phyloP scores from a whole-genome alignment of 768 basidiomycete genomes.

The Suillus lakei region DNA sequence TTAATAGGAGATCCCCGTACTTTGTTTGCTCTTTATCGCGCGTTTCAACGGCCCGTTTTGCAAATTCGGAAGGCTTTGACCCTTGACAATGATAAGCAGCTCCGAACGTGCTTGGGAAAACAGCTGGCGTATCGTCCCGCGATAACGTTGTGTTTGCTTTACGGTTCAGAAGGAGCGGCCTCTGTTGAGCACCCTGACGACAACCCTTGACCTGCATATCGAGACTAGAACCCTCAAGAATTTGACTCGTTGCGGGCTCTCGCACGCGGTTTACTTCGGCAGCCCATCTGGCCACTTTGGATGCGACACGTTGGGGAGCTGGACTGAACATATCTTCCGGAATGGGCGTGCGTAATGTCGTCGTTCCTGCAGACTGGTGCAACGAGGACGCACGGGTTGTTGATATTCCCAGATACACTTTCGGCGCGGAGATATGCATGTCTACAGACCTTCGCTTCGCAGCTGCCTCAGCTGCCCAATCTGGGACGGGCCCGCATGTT shows the following conservation, averaged over 20 bases:
- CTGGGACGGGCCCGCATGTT: background rate
- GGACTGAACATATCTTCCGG: background rate
- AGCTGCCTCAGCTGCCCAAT: conserved; percentile 2
- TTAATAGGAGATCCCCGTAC: background rate
- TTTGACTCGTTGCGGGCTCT: background rate
- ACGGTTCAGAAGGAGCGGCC: conserved; percentile 1
- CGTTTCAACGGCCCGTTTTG: conserved; percentile 2
- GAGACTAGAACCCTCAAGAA: conserved; percentile 4
- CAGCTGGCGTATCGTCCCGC: background rate
- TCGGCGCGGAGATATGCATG: background rate
- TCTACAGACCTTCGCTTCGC: background rate
- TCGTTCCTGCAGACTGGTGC: background rate
- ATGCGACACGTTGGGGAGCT: background rate
- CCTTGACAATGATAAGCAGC: background rate
- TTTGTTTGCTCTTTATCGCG: background rate
- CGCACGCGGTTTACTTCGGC: conserved; percentile 1
- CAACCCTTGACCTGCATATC: background rate
- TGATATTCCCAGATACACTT: background rate
- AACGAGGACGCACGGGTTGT: background rate
- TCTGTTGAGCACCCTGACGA: conserved; percentile 1
- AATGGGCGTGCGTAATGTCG: background rate
- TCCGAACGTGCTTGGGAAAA: background rate
- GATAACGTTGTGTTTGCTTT: background rate
- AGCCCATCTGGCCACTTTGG: conserved; percentile 1
- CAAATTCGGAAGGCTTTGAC: background rate